Conservation (phyloP, 345 rosid species). For the Bruguiera gymnorhiza region DNA sequence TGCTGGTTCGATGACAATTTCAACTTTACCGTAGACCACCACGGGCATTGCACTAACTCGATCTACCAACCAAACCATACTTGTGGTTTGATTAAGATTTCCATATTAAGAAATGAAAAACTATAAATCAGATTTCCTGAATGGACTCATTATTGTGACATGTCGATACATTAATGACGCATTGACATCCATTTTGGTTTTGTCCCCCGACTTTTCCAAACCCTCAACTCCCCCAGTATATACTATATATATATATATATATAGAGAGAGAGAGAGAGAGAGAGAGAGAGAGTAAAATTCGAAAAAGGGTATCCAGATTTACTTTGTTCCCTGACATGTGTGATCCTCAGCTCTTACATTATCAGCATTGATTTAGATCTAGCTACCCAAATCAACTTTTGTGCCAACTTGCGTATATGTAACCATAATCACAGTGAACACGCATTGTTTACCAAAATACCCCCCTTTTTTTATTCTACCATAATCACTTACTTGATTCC, state of each 20-base stretch:
- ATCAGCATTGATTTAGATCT: not conserved
- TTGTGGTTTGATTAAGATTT: not conserved
- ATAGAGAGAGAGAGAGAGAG: no score
- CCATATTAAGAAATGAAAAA: no score
- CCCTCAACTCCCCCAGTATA: not conserved
- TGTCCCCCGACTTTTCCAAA: not conserved
- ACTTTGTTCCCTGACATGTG: not conserved
- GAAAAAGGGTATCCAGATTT: conserved; percentile 7
- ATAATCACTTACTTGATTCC: conserved; percentile 2
- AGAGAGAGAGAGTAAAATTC: not conserved
- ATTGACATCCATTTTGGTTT: no score
- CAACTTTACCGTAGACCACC: not conserved
- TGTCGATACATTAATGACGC: no score
- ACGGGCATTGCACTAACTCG: no score
- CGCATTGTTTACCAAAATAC: not conserved
- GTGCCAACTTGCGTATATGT: not conserved
- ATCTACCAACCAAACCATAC: not conserved
- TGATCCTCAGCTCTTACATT: not conserved
- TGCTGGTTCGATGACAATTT: not conserved
- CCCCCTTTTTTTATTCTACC: not conserved
- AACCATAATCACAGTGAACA: not conserved
- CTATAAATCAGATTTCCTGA: no score
- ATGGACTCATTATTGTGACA: no score
- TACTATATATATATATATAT: no score
- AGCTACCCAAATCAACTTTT: not conserved